phyloP scores from a whole-genome alignment of 2,329 filamentous ascomycete genomes.

The Neopestalotiopsis sp. region DNA sequence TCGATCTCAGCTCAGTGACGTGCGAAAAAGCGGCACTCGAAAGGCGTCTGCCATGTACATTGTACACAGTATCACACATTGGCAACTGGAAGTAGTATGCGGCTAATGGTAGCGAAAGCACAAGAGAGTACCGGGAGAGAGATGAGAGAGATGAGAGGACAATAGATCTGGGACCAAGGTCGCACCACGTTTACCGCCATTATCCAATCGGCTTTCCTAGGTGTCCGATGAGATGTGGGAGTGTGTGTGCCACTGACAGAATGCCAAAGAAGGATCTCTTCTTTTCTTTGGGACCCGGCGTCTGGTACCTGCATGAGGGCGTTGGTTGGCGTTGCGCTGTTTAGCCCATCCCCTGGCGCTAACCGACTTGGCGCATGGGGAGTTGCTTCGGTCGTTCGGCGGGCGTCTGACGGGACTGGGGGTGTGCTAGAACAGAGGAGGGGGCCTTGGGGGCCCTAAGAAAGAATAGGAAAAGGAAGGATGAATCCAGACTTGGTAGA shows the following conservation, averaged over 20 bases:
- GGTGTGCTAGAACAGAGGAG: too few species aligned
- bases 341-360: not conserved
- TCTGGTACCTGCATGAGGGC: not conserved
- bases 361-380: not conserved
- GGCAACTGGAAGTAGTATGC: not conserved
- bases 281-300: not conserved
- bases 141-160: not conserved
- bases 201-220: not conserved
- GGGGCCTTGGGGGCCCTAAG: too few species aligned
- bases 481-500: not conserved
- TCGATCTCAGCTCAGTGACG: too few species aligned
- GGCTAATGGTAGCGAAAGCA: not conserved
- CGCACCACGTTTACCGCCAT: not conserved
- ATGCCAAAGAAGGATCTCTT: not conserved
- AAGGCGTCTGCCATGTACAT: too few species aligned
- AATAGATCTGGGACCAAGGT: not conserved
- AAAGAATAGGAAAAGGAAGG: not conserved
- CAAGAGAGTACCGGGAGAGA: not conserved
- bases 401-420: too few species aligned
- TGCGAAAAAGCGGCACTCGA: too few species aligned
- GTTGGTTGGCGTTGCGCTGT: not conserved
- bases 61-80: not conserved
- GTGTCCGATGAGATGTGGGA: too few species aligned
- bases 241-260: not conserved
- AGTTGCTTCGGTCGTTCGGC: too few species aligned